These are phyloP conservation scores for Nakaseomyces kungkrabaensis DNA, from an alignment of 1,139 yeast genomes.

Conservation along the genomic window DNA sequence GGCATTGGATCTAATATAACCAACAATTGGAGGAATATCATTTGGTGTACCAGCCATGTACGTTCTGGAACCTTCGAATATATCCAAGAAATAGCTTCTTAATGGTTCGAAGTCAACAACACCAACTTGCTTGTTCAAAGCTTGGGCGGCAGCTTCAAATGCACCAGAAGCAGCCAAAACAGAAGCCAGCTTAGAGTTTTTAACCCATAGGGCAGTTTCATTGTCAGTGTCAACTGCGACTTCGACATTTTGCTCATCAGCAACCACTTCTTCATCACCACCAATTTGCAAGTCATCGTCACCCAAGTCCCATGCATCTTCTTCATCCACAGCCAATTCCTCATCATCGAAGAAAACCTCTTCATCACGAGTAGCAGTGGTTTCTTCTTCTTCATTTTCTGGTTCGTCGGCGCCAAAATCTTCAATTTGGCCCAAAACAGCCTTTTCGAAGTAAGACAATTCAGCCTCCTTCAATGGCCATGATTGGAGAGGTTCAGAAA, in stretches of 20 bases:
- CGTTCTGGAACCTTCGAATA: slow-evolving; percentile 70
- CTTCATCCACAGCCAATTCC: slow-evolving; percentile 41
- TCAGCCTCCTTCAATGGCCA: slow-evolving; percentile 81
- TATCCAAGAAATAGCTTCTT: slow-evolving; percentile 69
- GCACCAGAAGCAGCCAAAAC: slow-evolving; percentile 94
- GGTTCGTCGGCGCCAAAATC: slow-evolving; percentile 37
- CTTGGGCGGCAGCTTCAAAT: slow-evolving; percentile 89
- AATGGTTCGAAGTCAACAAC: slow-evolving; percentile 80
- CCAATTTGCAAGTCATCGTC: slow-evolving; percentile 59
- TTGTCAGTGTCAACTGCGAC: slow-evolving; percentile 33
- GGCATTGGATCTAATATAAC: slow-evolving; percentile 56
- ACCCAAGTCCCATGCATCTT: slow-evolving; percentile 48
- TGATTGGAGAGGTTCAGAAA: slow-evolving; percentile 33
- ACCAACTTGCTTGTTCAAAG: slow-evolving; percentile 84
- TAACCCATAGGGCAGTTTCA: slow-evolving; percentile 75
- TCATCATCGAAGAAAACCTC: slow-evolving; percentile 29
- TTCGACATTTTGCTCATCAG: slow-evolving; percentile 34
- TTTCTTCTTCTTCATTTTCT: slow-evolving; percentile 22
- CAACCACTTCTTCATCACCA: slow-evolving; percentile 49
- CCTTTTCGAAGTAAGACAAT: slow-evolving; percentile 75
- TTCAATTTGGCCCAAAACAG: slow-evolving; percentile 70
- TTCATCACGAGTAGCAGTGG: slow-evolving; percentile 30
- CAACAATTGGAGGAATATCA: slow-evolving; percentile 59
- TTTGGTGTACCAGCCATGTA: slow-evolving; percentile 64
- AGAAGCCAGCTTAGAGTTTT: slow-evolving; percentile 85